Percentiles rank a stretch among this genome's conserved stretches.
phyloP scores from a whole-genome alignment of 2,329 filamentous ascomycete genomes.

The Diaporthe sp. region DNA sequence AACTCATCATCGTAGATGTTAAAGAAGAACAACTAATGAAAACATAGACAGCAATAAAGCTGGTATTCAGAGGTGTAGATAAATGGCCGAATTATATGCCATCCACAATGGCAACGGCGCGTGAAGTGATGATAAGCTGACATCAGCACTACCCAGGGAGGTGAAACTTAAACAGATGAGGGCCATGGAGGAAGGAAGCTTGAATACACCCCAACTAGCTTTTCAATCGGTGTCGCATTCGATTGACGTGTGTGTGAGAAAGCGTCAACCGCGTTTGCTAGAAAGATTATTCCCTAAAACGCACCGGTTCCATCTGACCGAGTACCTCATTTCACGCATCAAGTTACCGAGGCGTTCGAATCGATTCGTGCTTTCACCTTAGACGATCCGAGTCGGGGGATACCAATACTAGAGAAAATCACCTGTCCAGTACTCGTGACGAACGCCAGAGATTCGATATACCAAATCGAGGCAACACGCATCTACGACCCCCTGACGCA shows the following conservation, averaged over 20 bases:
- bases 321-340: too few species aligned
- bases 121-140: slow-evolving; percentile 7
- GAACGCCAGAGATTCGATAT: too few species aligned
- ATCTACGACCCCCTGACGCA: too few species aligned
- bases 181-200: not conserved
- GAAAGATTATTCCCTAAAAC: not conserved
- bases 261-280: too few species aligned
- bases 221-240: not conserved
- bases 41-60: not conserved
- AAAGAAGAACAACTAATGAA: not conserved
- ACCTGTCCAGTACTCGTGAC: too few species aligned
- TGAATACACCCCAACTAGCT: not conserved
- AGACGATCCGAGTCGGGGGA: too few species aligned
- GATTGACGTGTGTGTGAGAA: not conserved
- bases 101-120: not conserved
- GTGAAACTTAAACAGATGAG: not conserved
- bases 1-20: not conserved
- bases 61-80: not conserved
- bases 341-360: too few species aligned
- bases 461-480: too few species aligned
- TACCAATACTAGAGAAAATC: too few species aligned
- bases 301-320: too few species aligned
- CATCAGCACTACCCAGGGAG: slow-evolving; percentile 12
- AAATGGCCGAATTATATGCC: not conserved
- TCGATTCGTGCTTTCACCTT: too few species aligned